A percentile compares a stretch with the other conserved stretches of the same genome.
Conservation (phyloP, 2,329 filamentous ascomycete genomes). For the Helminthosporium solani region DNA sequence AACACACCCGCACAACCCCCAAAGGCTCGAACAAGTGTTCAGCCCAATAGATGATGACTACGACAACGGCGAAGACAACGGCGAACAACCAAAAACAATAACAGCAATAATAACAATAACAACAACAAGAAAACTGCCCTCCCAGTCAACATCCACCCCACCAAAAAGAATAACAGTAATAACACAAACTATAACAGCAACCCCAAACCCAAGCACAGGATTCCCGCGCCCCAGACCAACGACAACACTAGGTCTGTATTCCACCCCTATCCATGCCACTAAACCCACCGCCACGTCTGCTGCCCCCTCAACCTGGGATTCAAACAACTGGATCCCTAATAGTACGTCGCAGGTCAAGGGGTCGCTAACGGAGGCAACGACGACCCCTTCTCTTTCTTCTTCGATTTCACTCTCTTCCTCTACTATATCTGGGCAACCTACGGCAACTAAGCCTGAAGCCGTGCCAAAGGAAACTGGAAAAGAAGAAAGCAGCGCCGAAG, state of each 20-base stretch:
- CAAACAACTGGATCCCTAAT: too few relatives aligned
- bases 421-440: neutral
- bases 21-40: neutral
- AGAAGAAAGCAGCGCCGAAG: neutral
- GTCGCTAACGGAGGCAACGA: too few relatives aligned
- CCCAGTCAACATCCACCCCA: neutral
- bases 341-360: too few relatives aligned
- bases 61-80: neutral
- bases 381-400: too few relatives aligned
- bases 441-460: neutral
- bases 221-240: too few relatives aligned
- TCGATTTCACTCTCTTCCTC: neutral
- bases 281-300: too few relatives aligned
- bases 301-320: too few relatives aligned
- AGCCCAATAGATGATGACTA: too few relatives aligned
- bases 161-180: too few relatives aligned
- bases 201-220: neutral
- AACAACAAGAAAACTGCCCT: neutral
- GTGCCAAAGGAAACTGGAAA: neutral
- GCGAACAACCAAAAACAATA: neutral
- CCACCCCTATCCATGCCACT: too few relatives aligned
- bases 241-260: too few relatives aligned
- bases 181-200: neutral
- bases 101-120: neutral
- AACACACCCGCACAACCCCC: neutral